Evolutionary conservation across 2,329 filamentous ascomycete species (phyloP), one percentile per base, ranked within the genome.

Genomic region (Tolypocladium guangdongense): DNA sequence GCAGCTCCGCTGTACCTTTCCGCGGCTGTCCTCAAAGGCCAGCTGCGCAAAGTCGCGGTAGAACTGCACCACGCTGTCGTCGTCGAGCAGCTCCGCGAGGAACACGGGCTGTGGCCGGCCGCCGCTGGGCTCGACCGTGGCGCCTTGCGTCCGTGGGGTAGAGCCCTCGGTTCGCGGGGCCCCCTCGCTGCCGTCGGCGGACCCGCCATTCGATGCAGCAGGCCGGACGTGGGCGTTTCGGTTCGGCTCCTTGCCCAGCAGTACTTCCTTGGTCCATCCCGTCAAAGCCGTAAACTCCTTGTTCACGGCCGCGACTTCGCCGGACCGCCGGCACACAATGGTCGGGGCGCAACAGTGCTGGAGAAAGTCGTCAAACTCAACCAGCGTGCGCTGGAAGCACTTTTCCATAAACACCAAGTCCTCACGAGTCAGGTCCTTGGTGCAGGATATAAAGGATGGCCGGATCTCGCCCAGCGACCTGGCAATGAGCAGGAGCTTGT

Each of bases 341-440:
- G 91, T 95, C 0, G 93, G 93, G 4, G 90, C 95, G 39, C 90
- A 90, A 56, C 87, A 90, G 58, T 90, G 84, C 54, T 88, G 84
- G 74, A 96, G 87, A 60, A 95, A 93, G 59, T 95, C 90, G 65
- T 97, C 90, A 63, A 95, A 95, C 66, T 96, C 90, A 64, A 90
- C 90, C 12, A 97, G 76, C 0, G 90, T 95, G 38, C 93, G 83
- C 69, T 99, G 93, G 65, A 97, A 90, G 63, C 88, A 95, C 71
- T 95, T 95, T 68, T 99, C 93, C 87, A 96, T 96, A 68, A 97
- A 96, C 24, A 99, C 84, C 32, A 97, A 76, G 68, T 99, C 93
- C 63, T 93, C 86, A 20, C 85, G 78, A 58, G 90, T 91, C 56
- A 97, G 75, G n/a, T 89, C 90, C 63, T 88, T 88, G 22, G 89